Evolutionary conservation across 805 yeast genomes (phyloP), one percentile per base, ranked within the genome.

Genomic region (Debaryomyces castellii): DNA sequence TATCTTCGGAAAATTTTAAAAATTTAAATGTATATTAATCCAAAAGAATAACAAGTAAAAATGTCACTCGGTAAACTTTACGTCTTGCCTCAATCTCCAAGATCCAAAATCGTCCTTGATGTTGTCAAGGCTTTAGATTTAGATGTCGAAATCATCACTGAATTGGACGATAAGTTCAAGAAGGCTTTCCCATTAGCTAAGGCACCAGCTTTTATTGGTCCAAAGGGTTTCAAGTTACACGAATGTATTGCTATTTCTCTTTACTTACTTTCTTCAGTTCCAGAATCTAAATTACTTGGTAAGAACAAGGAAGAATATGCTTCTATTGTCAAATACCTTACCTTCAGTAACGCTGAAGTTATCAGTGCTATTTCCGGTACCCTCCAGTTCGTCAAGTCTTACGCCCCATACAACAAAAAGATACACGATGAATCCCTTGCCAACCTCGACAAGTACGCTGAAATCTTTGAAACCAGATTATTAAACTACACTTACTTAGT

Each of bases 361-460:
- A 62, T 84, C 52, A 58, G 71, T 40, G 58, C 68, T 46, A 57
- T 76, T 41, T 77, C 77, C 48, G 57, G 52, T 33, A 78, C 80
- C 53, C 80, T 88, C 69, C 62, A 64, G 48, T 85, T 89, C 54
- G 62, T 85, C 43, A 59, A 67, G 39, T 96, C 96, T 59, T 67
- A 60, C 42, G 64, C 53, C 45, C 91, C 95, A 53, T 89, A 81
- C 84, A 84, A 87, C 85, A 86, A 87, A 81, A 85, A 83, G 71
- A 48, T 59, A 51, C 79, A 78, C 49, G 87, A 84, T 48, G 74
- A 70, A 30, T 70, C 70, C 40, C 44, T 45, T 21, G 78, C 59
- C 20, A 53, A 60, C 46, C 59, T 77, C 53, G 77, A 72, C 34
- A 59, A 58, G 41, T 62, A 71, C 45, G 64, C 73, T 51, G 58